These are phyloP conservation scores for Penicillium rolfsii DNA, from an alignment of 2,329 filamentous ascomycete genomes.

Conservation along the genomic window DNA sequence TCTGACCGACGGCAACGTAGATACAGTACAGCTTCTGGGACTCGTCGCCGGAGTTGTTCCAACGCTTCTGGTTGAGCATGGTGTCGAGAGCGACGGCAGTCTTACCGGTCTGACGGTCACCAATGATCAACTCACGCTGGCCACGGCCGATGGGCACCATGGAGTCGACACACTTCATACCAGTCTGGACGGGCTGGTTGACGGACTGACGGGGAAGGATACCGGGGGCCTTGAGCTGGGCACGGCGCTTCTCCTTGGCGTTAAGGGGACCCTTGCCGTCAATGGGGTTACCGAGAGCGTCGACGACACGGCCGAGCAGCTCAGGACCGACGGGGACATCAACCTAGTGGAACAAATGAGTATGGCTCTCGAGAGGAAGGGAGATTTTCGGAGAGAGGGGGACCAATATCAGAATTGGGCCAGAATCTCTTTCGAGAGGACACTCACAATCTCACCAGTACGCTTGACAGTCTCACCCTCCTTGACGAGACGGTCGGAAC, in stretches of 20 bases:
- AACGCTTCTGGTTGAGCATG: constrained; percentile 99
- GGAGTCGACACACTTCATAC: constrained; percentile 98
- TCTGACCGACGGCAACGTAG: constrained; percentile 99
- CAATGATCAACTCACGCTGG: constrained; percentile 99
- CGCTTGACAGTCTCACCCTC: constrained; percentile 99
- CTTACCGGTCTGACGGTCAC: constrained; percentile 99
- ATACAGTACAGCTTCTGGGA: constrained; percentile 99
- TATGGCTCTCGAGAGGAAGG: constrained; percentile 1
- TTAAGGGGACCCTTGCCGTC: constrained; percentile 98
- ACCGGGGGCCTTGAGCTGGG: constrained; percentile 97
- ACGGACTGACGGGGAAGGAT: constrained; percentile 97
- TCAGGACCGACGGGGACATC: constrained; percentile 92
- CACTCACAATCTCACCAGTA: constrained; percentile 96
- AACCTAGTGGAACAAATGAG: constrained; percentile 62
- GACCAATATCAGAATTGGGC: constrained; percentile 15
- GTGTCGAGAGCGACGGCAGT: constrained; percentile 97
- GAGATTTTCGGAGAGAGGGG: neutral
- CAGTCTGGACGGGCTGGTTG: constrained; percentile 98
- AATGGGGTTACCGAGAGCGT: constrained; percentile 98
- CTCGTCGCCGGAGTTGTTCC: constrained; percentile 88
- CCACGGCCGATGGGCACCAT: constrained; percentile 99
- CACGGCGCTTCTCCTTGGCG: constrained; percentile 88
- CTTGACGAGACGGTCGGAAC: constrained; percentile 99
- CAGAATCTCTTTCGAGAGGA: neutral
- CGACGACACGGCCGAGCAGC: constrained; percentile 96